Percentiles rank a stretch among this genome's conserved stretches.
Evolutionary conservation across 2,329 filamentous ascomycete genomes (phyloP).

Genomic region (Neonectria punicea): DNA sequence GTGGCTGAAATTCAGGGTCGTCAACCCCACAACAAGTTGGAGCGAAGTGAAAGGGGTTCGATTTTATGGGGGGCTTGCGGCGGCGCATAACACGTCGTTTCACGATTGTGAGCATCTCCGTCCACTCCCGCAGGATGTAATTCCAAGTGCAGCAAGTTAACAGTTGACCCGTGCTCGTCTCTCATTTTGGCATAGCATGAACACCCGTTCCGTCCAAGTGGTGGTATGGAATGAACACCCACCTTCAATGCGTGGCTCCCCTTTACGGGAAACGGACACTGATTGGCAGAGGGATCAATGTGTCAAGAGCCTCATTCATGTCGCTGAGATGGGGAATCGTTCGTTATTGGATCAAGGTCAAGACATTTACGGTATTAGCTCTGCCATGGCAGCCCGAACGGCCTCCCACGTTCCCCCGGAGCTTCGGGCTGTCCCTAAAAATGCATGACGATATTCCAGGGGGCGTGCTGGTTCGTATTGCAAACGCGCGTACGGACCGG

Average conservation of each 20-base stretch:
- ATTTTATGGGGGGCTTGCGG: conserved; percentile 33
- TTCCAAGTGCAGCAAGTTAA: background rate
- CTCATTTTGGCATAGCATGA: conserved; percentile 5
- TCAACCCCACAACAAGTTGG: conserved; percentile 34
- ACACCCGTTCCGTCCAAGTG: background rate
- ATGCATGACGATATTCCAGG: background rate
- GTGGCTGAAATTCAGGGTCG: conserved; percentile 41
- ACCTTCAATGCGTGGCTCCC: background rate
- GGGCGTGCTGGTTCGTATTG: background rate
- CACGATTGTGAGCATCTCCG: conserved; percentile 8
- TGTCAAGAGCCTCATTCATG: conserved; percentile 12
- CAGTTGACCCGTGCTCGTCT: background rate
- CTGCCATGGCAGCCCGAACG: conserved; percentile 1
- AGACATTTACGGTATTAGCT: background rate
- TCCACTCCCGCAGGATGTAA: background rate
- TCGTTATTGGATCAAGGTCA: conserved; percentile 13
- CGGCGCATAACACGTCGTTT: conserved; percentile 30
- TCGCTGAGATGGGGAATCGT: conserved; percentile 1
- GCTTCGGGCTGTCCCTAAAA: background rate
- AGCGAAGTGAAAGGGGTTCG: conserved; percentile 30
- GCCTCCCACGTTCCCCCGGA: conserved; percentile 15
- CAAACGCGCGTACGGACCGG: conserved; percentile 11
- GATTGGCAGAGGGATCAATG: conserved; percentile 12
- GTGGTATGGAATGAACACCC: conserved; percentile 14
- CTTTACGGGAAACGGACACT: background rate